These are phyloP conservation scores for Sporothrix phasma DNA, from an alignment of 2,329 filamentous ascomycete species.

Conservation along the genomic window DNA sequence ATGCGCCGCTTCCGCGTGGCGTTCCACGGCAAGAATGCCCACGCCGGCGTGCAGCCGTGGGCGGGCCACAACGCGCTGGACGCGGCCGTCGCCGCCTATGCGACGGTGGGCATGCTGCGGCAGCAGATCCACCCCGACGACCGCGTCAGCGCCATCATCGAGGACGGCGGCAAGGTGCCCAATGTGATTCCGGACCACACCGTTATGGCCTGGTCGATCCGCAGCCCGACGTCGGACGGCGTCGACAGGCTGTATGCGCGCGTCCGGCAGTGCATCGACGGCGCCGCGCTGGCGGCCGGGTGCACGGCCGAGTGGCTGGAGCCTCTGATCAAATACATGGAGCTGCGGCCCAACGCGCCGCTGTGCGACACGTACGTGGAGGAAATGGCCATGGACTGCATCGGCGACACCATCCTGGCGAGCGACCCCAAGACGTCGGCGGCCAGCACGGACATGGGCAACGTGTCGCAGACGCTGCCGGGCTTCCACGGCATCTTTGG, in stretches of 20 bases:
- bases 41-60: constrained; percentile 37
- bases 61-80: constrained; percentile 40
- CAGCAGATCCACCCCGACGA: constrained; percentile 39
- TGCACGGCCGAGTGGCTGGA: constrained; percentile 23
- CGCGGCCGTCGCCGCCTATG: constrained; percentile 30
- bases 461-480: constrained; percentile 35
- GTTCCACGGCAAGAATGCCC: constrained; percentile 33
- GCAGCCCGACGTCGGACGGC: constrained; percentile 30
- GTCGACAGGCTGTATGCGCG: constrained; percentile 25
- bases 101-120: constrained; percentile 32
- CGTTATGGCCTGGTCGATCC: constrained; percentile 36
- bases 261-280: constrained; percentile 27
- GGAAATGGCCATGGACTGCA: constrained; percentile 8
- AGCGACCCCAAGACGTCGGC: constrained; percentile 30
- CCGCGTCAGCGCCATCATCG: constrained; percentile 40
- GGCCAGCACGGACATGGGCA: constrained; percentile 50
- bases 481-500: constrained; percentile 33
- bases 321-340: constrained; percentile 26
- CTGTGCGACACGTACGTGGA: constrained; percentile 35
- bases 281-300: constrained; percentile 28
- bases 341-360: constrained; percentile 25
- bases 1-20: constrained; percentile 24
- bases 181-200: constrained; percentile 30
- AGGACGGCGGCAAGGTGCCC: constrained; percentile 28
- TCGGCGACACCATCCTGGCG: constrained; percentile 27